Conservation (phyloP, 192 early-diverging fungal genomes). For the Rhizoclosmatium sp. region DNA sequence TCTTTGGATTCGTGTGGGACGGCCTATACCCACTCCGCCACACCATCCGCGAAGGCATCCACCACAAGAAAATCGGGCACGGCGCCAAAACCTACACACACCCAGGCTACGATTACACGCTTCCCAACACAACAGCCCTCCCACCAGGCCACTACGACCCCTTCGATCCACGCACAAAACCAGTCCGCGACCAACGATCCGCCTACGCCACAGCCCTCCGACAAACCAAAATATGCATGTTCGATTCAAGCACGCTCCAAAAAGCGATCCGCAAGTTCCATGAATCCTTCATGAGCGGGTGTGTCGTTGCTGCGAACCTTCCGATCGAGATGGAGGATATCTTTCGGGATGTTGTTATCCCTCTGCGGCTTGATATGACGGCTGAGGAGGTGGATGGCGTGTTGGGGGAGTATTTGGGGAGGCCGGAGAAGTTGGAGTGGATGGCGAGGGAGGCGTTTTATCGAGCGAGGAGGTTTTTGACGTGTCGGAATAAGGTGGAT, state of each 20-base stretch:
- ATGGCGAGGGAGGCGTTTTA: no score
- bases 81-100: no score
- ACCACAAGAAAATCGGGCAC: no score
- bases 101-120: no score
- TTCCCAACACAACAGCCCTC: no score
- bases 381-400: not conserved
- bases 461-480: slow-evolving; percentile 2
- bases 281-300: slow-evolving; percentile 15
- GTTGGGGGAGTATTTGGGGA: slow-evolving; percentile 1
- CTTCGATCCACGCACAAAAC: no score
- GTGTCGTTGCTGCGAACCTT: slow-evolving; percentile 7
- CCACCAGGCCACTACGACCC: no score
- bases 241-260: not conserved
- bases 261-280: slow-evolving; percentile 16
- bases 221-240: slow-evolving; percentile 6
- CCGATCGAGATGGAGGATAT: slow-evolving; percentile 10
- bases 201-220: not conserved
- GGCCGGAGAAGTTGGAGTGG: no score
- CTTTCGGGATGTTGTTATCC: slow-evolving; percentile 3
- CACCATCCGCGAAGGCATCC: no score
- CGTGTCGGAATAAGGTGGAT: not conserved
- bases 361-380: not conserved
- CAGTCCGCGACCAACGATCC: not conserved
- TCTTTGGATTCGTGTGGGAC: no score
- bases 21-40: no score